Conservation (phyloP, 495 filamentous ascomycete genomes). For the Aspergillus affinis region DNA sequence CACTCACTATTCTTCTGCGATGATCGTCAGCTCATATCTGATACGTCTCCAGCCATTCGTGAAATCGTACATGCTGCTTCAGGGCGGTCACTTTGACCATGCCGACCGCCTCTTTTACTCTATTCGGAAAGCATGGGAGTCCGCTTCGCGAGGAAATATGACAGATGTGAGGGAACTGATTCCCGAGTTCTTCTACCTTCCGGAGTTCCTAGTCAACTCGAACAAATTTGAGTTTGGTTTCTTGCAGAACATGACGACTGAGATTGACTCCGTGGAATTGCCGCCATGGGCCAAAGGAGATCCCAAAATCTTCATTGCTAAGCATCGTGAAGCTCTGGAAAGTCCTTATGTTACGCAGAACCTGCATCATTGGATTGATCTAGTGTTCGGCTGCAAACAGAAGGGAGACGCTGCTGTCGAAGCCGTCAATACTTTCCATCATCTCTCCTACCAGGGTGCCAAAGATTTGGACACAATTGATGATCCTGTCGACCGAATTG, state of each 20-base stretch:
- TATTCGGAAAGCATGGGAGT: conserved; percentile 85
- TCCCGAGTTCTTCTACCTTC: conserved; percentile 95
- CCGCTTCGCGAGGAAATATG: conserved; percentile 86
- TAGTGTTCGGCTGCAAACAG: conserved; percentile 94
- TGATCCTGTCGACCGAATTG: conserved; percentile 78
- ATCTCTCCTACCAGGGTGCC: conserved; percentile 90
- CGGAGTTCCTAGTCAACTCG: conserved; percentile 87
- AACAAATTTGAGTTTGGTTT: conserved; percentile 92
- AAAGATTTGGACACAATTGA: conserved; percentile 89
- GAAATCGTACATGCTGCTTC: conserved; percentile 92
- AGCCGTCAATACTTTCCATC: conserved; percentile 91
- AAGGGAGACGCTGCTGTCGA: conserved; percentile 91
- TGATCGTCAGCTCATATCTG: conserved; percentile 96
- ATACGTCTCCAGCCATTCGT: conserved; percentile 96
- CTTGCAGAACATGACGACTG: conserved; percentile 73
- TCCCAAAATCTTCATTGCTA: conserved; percentile 91
- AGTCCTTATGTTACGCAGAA: conserved; percentile 90
- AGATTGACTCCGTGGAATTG: conserved; percentile 78
- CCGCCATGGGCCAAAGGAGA: conserved; percentile 98
- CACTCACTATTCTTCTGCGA: conserved; percentile 97
- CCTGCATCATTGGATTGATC: conserved; percentile 93
- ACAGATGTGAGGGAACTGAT: conserved; percentile 91
- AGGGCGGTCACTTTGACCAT: conserved; percentile 96
- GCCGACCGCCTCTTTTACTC: conserved; percentile 95
- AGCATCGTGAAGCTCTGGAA: conserved; percentile 90